Evolutionary conservation across 345 rosid species (phyloP).

Genomic region (Pugionium dolabratum): DNA sequence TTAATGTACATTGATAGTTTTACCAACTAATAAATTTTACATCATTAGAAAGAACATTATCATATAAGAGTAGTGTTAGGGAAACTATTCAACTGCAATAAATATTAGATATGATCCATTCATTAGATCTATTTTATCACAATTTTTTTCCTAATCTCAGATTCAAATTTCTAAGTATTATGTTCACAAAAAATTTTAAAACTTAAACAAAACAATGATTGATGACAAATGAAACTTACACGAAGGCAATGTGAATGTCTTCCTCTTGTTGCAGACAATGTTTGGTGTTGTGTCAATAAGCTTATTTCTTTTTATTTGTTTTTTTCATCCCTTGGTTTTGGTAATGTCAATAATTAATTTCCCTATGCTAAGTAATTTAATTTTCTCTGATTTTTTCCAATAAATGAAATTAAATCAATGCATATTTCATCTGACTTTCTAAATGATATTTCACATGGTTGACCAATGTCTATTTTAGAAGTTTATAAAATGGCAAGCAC

Average conservation of each 20-base stretch:
- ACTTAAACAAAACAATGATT: slow-evolving; percentile 13
- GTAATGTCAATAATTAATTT: neutral
- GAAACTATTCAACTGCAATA: neutral
- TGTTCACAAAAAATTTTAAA: neutral
- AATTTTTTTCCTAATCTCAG: neutral
- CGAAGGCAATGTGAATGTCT: neutral
- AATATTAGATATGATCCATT: neutral
- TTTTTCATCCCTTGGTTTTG: neutral
- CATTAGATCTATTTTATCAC: too few relatives aligned
- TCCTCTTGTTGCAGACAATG: neutral
- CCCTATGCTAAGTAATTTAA: neutral
- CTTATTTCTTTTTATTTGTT: neutral
- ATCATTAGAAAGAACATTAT: neutral
- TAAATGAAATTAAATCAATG: neutral
- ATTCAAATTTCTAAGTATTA: neutral
- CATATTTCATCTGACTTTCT: slow-evolving; percentile 7
- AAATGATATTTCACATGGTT: slow-evolving; percentile 10
- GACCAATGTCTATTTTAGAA: neutral
- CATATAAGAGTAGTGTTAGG: neutral
- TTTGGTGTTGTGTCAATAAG: slow-evolving; percentile 15
- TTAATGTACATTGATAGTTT: slow-evolving; percentile 18
- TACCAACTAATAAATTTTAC: slow-evolving; percentile 20
- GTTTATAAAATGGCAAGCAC: neutral
- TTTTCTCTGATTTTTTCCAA: neutral
- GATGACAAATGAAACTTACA: slow-evolving; percentile 21